These are phyloP conservation scores for Salix caprea DNA, from an alignment of 345 rosid genomes.

Conservation along the genomic window DNA sequence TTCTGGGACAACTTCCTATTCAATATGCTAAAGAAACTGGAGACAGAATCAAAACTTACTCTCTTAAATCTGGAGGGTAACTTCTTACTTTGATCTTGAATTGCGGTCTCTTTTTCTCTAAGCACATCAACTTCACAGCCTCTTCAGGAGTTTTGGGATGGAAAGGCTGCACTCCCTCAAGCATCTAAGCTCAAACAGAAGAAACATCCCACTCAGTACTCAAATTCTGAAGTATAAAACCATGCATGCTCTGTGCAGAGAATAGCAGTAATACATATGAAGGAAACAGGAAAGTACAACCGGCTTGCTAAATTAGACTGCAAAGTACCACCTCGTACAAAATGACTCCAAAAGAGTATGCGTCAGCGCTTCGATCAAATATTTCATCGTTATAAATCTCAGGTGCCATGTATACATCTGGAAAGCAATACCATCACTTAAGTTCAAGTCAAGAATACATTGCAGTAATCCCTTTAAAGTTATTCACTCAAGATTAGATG, in stretches of 20 bases:
- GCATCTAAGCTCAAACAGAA: too few relatives aligned
- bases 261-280: background rate
- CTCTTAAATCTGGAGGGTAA: too few relatives aligned
- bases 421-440: conserved; percentile 17
- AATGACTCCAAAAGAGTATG: conserved; percentile 78
- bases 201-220: too few relatives aligned
- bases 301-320: background rate
- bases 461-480: background rate
- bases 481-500: background rate
- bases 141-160: too few relatives aligned
- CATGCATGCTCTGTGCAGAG: too few relatives aligned
- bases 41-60: conserved; percentile 41
- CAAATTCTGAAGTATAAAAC: too few relatives aligned
- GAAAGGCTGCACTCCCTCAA: too few relatives aligned
- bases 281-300: background rate
- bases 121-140: too few relatives aligned
- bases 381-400: conserved; percentile 58
- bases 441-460: background rate
- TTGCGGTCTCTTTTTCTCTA: too few relatives aligned
- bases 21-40: too few relatives aligned
- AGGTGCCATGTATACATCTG: conserved; percentile 74
- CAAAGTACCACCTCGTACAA: conserved; percentile 64
- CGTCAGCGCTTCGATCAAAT: conserved; percentile 79
- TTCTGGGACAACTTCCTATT: too few relatives aligned
- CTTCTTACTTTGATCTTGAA: too few relatives aligned